Evolutionary conservation across 1,139 yeast species (phyloP), one percentile per base, ranked within the genome.

Genomic region (Blastobotrys indianensis): DNA sequence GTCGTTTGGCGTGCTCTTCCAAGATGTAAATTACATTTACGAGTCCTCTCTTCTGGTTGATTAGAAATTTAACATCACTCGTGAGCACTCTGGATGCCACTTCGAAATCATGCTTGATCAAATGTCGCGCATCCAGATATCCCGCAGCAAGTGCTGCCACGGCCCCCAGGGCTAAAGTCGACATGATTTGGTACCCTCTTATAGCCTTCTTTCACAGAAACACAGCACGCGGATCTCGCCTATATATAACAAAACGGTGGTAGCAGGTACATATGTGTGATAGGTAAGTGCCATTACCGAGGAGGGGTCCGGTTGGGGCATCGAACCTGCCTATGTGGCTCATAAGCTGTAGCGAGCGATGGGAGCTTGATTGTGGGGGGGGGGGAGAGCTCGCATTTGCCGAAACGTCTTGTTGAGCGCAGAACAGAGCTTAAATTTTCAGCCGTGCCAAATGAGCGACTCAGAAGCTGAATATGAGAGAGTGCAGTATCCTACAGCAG

Each of bases 1-100:
- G 60, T 49, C 67, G 65, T 32, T 58, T 51, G 2, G 72, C 87
- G 7, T 76, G 64, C 35, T 67, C 58, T 55, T 81, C 88, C 55
- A 84, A 79, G 25, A 67, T 56, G 60, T 82, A 81, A 2, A 41
- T 3, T 2, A 34, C 16, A 28, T 41, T 41, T 23, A 5, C 7
- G 15, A 35, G 34, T 6, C 44, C 44, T 7, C 11, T 4, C 15
- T 33, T 28, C 17, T 41, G n/a, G 41, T 32, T 10, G 48, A 20
- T 16, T 33, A 39, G 36, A 41, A 45, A 32, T 42, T 31, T 16
- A 2, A 12, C 17, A 11, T 33, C 11, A 2, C 40, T 41, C 2
- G 33, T 36, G 4, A 41, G n/a, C 25, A 20, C 25, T 20, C 7
- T 20, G 25, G 25, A 20, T 20, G 25, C 25, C 15, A 37, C 33